Percentiles rank a stretch among this genome's conserved stretches.
Evolutionary conservation across 1,284 basidiomycete species (phyloP).

Genomic region (Microbotryum saponariae): DNA sequence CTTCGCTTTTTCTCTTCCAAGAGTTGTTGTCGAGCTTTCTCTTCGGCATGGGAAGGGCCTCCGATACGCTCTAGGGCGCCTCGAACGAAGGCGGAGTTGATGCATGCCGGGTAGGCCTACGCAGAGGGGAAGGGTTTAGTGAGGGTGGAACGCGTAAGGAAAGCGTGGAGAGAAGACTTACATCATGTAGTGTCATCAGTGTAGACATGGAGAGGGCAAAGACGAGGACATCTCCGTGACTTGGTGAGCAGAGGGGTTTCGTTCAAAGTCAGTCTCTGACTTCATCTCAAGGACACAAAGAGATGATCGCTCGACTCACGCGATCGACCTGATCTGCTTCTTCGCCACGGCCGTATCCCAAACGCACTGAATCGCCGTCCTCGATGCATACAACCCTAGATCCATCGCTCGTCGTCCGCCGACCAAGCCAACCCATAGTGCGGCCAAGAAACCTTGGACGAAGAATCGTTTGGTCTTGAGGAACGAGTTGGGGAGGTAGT

Average conservation of each 20-base stretch:
- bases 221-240: slow-evolving; percentile 4
- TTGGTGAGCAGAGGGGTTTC: not conserved
- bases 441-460: slow-evolving; percentile 7
- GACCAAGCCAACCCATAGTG: slow-evolving; percentile 6
- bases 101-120: not conserved
- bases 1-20: no score
- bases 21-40: no score
- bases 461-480: slow-evolving; percentile 8
- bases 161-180: not conserved
- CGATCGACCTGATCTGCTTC: not conserved
- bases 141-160: not conserved
- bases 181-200: slow-evolving; percentile 4
- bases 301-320: not conserved
- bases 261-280: not conserved
- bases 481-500: not conserved
- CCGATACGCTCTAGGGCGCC: not conserved
- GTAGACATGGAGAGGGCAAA: slow-evolving; percentile 2
- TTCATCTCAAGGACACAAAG: no score
- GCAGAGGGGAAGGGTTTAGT: not conserved
- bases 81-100: not conserved
- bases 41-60: not conserved
- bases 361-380: slow-evolving; percentile 3
- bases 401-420: not conserved
- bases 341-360: slow-evolving; percentile 4
- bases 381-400: not conserved